Evolutionary conservation across 139 green algal species (phyloP).

Genomic region (Picochlorum sp.): DNA sequence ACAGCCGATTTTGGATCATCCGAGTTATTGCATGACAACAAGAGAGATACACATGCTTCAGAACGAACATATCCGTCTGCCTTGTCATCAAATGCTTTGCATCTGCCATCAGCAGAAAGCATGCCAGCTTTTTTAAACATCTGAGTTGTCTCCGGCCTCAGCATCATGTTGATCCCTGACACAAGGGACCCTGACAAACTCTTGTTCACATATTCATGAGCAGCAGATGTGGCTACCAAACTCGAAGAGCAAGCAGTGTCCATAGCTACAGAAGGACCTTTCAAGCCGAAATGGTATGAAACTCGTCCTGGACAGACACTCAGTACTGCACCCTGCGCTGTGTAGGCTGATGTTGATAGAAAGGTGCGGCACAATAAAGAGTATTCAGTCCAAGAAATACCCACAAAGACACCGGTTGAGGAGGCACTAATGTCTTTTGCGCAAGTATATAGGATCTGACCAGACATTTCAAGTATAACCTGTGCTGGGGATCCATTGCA

Average conservation of each 20-base stretch:
- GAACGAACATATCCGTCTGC: slow-evolving; percentile 49
- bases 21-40: slow-evolving; percentile 10
- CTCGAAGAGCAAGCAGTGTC: slow-evolving; percentile 73
- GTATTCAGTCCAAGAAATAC: slow-evolving; percentile 60
- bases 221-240: slow-evolving; percentile 55
- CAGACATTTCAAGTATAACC: slow-evolving; percentile 57
- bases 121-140: slow-evolving; percentile 38
- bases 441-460: slow-evolving; percentile 12
- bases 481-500: slow-evolving; percentile 75
- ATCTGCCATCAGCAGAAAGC: slow-evolving; percentile 40
- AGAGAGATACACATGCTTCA: slow-evolving; percentile 22
- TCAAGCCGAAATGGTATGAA: slow-evolving; percentile 65
- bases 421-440: background rate
- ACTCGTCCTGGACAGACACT: slow-evolving; percentile 57
- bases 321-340: slow-evolving; percentile 42
- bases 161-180: slow-evolving; percentile 31
- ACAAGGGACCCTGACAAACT: slow-evolving; percentile 23
- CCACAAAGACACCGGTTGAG: slow-evolving; percentile 34
- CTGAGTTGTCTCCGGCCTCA: slow-evolving; percentile 18
- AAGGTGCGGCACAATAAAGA: slow-evolving; percentile 41
- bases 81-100: slow-evolving; percentile 38
- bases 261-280: slow-evolving; percentile 51
- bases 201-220: background rate
- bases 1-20: background rate
- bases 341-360: slow-evolving; percentile 34